Base-by-base conservation (phyloP, 2,329 filamentous ascomycete species). In the Nemania sp. region DNA sequence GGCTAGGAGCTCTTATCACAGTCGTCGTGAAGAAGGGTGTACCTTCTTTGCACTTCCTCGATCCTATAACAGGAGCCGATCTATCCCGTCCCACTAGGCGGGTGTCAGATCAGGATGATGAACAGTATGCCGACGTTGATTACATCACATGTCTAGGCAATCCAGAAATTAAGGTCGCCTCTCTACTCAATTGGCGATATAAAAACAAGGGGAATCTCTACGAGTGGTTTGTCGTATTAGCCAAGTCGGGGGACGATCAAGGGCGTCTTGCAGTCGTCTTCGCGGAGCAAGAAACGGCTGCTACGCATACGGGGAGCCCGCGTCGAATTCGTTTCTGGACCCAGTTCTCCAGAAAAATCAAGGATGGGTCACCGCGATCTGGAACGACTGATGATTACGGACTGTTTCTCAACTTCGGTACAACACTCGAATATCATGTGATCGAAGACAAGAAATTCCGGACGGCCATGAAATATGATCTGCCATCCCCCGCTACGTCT, bases 101-200 rank as follows among this genome's bases (percentile, higher is more conserved):
- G 51, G 66, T 51, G 59, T 59, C 67, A 24, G 70, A 65, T 18
- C 66, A 80, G 2, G 80, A 79, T 18, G 77, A 80, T 3, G 75
- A 79, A 0, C 77, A 35, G 2, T 53, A 70, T 55, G 47, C 60
- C 20, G 72, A 73, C n/a, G 66, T 83, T 0, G 79, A 84, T 0
- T 87, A 85, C 64, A 85, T 90, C 32, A 84, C 82, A 18, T 85
- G 86, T 3, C 80, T 93, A 18, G 87, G 87, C 1, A 83, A 86
- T 52, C 70, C 79, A 0, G 86, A 86, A 0, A 89, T 92, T 69
- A 84, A 83, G 45, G 86, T 94, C 1, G 82, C 87, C 51, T 84
- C 87, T 0, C 77, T 94, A 7, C 78, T 85, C 1, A 89, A 92
- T 68, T 94, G 92, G 92, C 77, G 82, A 5, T 88, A 87, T 69